Conservation (phyloP, 352 stramenopile genomes). For the Phytophthora agathidicida region DNA sequence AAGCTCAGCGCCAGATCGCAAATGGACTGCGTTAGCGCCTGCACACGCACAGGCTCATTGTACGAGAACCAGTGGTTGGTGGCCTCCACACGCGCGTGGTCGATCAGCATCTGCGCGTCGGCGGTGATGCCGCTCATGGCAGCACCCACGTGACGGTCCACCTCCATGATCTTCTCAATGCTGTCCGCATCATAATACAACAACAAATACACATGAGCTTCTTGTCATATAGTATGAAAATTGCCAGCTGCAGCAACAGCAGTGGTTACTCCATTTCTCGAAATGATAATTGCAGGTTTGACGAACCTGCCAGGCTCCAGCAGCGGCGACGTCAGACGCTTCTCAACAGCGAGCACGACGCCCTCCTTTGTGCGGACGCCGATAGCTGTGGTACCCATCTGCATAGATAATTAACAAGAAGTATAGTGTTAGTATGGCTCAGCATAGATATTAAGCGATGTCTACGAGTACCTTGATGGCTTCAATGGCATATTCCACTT, state of each 20-base stretch:
- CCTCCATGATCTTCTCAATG: conserved; percentile 99
- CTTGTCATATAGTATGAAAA: neutral
- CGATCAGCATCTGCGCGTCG: conserved; percentile 98
- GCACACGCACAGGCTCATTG: conserved; percentile 98
- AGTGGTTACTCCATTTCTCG: too few relatives aligned
- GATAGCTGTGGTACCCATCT: conserved; percentile 98
- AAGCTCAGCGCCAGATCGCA: conserved; percentile 99
- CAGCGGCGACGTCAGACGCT: conserved; percentile 96
- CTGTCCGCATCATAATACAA: conserved; percentile 45
- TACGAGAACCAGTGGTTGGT: conserved; percentile 99
- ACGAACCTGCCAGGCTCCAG: conserved; percentile 91
- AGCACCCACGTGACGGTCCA: conserved; percentile 97
- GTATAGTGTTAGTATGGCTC: neutral
- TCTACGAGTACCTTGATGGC: conserved; percentile 91
- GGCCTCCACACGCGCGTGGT: conserved; percentile 98
- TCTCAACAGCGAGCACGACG: conserved; percentile 98
- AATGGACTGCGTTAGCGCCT: conserved; percentile 98
- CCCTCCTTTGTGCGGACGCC: conserved; percentile 98
- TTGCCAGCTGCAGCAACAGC: neutral
- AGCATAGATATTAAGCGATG: neutral
- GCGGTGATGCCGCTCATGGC: conserved; percentile 99
- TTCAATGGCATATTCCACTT: conserved; percentile 99
- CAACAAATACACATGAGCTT: conserved; percentile 3
- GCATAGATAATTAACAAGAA: neutral
- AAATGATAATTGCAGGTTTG: too few relatives aligned